Evolutionary conservation across 75 land plant species (phyloP).

Genomic region (Picea glauca): DNA sequence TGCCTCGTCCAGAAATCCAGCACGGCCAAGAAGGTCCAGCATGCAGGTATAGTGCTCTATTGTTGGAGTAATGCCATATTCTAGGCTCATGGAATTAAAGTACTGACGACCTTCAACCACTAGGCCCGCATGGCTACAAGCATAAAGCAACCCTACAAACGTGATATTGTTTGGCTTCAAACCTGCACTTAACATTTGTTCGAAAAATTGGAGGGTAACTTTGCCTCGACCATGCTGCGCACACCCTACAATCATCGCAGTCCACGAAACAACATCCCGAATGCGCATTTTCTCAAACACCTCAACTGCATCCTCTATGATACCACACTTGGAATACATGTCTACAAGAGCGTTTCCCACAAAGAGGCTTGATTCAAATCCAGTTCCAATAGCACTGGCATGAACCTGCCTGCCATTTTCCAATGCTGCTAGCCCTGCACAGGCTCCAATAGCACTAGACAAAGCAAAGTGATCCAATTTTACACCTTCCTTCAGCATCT

Average conservation of each 20-base stretch:
- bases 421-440: slow-evolving; percentile 28
- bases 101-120: slow-evolving; percentile 41
- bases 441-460: slow-evolving; percentile 24
- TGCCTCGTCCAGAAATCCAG: slow-evolving; percentile 44
- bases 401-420: slow-evolving; percentile 45
- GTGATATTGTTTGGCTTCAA: too few species aligned
- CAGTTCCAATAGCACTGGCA: slow-evolving; percentile 11
- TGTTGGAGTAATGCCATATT: slow-evolving; percentile 27
- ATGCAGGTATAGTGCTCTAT: slow-evolving; percentile 50
- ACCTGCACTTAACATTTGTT: slow-evolving; percentile 10
- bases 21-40: slow-evolving; percentile 50
- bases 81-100: slow-evolving; percentile 27
- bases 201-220: slow-evolving; percentile 12
- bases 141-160: slow-evolving; percentile 24
- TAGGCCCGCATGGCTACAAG: slow-evolving; percentile 48
- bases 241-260: slow-evolving; percentile 15
- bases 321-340: slow-evolving; percentile 21
- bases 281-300: slow-evolving; percentile 1
- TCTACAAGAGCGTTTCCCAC: slow-evolving; percentile 14
- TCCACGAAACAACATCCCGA: slow-evolving; percentile 16
- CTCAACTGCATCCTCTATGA: slow-evolving; percentile 3
- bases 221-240: slow-evolving; percentile 12
- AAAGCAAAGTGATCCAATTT: slow-evolving; percentile 31
- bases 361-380: slow-evolving; percentile 15
- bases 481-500: slow-evolving; percentile 30